Evolutionary conservation across 106 monocot species (phyloP).

Genomic region (Phalaenopsis equestris): DNA sequence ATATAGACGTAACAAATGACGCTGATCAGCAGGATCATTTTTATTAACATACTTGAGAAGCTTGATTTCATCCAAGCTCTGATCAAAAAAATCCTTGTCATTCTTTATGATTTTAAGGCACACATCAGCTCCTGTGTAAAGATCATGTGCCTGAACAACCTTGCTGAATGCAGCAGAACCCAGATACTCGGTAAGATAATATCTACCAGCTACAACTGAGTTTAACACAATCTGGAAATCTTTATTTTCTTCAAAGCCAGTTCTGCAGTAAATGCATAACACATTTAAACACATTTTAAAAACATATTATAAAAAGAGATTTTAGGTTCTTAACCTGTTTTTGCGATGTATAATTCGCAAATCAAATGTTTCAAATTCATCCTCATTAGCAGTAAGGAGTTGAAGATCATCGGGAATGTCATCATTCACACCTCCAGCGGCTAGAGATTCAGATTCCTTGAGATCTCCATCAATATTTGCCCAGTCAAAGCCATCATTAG

Average conservation of each 20-base stretch:
- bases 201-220: conserved; percentile 83
- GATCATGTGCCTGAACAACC: conserved; percentile 92
- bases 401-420: conserved; percentile 28
- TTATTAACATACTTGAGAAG: conserved; percentile 91
- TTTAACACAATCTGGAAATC: conserved; percentile 75
- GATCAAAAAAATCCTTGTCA: conserved; percentile 98
- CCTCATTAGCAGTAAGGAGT: conserved; percentile 27
- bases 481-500: conserved; percentile 24
- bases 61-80: conserved; percentile 97
- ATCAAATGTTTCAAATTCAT: conserved; percentile 76
- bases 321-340: conserved; percentile 47
- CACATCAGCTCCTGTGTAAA: conserved; percentile 72
- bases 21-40: conserved; percentile 69
- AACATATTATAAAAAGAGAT: not conserved
- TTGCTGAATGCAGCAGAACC: conserved; percentile 97
- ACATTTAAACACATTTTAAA: conserved; percentile 3
- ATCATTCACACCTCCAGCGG: conserved; percentile 24
- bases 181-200: conserved; percentile 80
- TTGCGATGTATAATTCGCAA: conserved; percentile 85
- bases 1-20: conserved; percentile 75
- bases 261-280: conserved; percentile 41
- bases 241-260: conserved; percentile 95
- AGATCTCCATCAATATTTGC: conserved; percentile 19
- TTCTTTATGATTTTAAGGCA: conserved; percentile 94
- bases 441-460: conserved; percentile 15